These are phyloP conservation scores for Globisporangium paroecandrum DNA, from an alignment of 352 stramenopile genomes.

Conservation along the genomic window DNA sequence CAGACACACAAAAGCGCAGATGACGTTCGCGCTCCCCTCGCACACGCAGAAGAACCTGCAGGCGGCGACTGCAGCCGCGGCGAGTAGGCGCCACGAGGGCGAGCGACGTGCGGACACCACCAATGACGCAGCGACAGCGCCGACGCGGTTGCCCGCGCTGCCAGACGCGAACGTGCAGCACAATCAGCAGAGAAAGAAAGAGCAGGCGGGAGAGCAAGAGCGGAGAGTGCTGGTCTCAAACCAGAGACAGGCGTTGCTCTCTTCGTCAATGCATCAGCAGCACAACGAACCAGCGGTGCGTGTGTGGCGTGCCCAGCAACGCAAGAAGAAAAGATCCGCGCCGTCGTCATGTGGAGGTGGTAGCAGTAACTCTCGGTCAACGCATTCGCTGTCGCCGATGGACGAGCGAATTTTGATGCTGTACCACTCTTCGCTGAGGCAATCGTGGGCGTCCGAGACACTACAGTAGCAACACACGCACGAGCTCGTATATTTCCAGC, in stretches of 20 bases:
- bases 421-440: constrained; percentile 57
- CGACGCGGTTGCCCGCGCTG: neutral
- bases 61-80: neutral
- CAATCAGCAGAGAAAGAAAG: neutral
- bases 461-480: neutral
- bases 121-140: neutral
- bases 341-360: neutral
- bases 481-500: neutral
- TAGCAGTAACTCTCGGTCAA: neutral
- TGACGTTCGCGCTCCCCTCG: constrained; percentile 4
- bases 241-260: neutral
- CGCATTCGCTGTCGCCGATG: constrained; percentile 27
- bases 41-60: neutral
- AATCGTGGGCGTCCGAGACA: constrained; percentile 13
- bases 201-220: neutral
- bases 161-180: neutral
- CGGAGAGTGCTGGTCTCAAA: neutral
- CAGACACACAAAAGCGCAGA: neutral
- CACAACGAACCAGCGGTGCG: neutral
- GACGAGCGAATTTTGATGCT: constrained; percentile 64
- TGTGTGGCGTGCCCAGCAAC: too few species aligned
- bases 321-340: constrained; percentile 2
- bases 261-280: neutral
- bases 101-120: neutral
- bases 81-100: neutral